Percentiles rank a stretch among this genome's conserved stretches.
These are phyloP conservation scores for Cucumis hystrix DNA, from an alignment of 306 rosid genomes.

Conservation along the genomic window DNA sequence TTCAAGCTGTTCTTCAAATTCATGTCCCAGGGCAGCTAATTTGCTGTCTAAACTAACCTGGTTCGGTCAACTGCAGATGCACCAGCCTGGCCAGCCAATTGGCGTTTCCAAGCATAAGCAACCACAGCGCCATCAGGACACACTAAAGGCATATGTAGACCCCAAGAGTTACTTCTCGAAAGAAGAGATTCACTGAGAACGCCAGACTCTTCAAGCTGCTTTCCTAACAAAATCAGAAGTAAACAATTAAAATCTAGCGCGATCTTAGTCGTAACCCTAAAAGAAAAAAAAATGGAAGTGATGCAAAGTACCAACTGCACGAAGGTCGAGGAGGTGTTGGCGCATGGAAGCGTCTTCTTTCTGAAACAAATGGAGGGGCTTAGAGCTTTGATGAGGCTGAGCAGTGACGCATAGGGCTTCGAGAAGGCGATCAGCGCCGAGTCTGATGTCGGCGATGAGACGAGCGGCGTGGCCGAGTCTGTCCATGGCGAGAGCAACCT, in stretches of 20 bases:
- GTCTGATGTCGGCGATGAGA: constrained; percentile 68
- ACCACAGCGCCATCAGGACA: constrained; percentile 94
- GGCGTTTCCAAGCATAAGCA: constrained; percentile 94
- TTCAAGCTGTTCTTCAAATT: not conserved
- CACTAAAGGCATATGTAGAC: constrained; percentile 84
- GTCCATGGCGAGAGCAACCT: constrained; percentile 81
- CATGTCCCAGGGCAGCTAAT: not conserved
- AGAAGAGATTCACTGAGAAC: constrained; percentile 68
- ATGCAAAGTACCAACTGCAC: constrained; percentile 41
- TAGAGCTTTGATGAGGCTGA: constrained; percentile 63
- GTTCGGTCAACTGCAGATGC: constrained; percentile 86
- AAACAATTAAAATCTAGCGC: not conserved
- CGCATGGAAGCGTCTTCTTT: constrained; percentile 84
- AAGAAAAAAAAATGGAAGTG: not conserved
- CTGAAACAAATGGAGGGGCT: constrained; percentile 50
- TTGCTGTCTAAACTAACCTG: constrained; percentile 28
- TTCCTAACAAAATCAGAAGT: constrained; percentile 33
- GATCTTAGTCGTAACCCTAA: not conserved
- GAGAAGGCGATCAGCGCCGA: constrained; percentile 83
- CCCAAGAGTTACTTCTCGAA: constrained; percentile 82
- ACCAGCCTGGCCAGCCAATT: constrained; percentile 90
- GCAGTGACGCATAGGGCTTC: constrained; percentile 64
- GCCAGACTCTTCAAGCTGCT: constrained; percentile 77
- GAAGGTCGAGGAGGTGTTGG: constrained; percentile 69
- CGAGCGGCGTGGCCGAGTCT: constrained; percentile 75